Conservation (phyloP, 805 yeast genomes). For the Wickerhamomyces alni region DNA sequence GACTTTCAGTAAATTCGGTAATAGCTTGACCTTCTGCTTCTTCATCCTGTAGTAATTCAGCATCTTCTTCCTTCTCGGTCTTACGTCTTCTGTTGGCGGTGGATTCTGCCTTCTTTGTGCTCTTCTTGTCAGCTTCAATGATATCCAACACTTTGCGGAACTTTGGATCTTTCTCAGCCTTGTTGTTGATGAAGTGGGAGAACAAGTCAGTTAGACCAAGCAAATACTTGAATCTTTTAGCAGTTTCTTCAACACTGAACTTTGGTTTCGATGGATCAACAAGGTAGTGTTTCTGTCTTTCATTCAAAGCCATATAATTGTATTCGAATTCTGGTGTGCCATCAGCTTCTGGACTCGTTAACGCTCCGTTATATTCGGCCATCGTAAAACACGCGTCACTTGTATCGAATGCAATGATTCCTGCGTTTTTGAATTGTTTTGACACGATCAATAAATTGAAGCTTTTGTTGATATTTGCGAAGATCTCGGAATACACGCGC, state of each 20-base stretch:
- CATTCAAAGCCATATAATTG: constrained; percentile 5
- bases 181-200: constrained; percentile 59
- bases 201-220: constrained; percentile 61
- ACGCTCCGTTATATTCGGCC: background rate
- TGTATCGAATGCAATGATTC: too few species aligned
- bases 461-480: background rate
- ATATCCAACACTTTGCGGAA: constrained; percentile 47
- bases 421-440: background rate
- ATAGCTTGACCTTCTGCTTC: constrained; percentile 32
- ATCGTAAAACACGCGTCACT: background rate
- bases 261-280: constrained; percentile 28
- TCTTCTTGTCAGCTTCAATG: constrained; percentile 26
- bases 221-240: constrained; percentile 60
- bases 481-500: background rate
- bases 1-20: constrained; percentile 79
- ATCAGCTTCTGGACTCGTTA: too few species aligned
- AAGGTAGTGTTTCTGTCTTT: constrained; percentile 24
- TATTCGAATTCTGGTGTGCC: constrained; percentile 1
- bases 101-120: constrained; percentile 11
- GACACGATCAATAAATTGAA: background rate
- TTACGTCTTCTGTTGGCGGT: constrained; percentile 50
- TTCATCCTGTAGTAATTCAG: constrained; percentile 60
- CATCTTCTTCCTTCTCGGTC: constrained; percentile 76
- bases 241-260: constrained; percentile 53
- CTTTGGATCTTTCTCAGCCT: constrained; percentile 55